phyloP scores from a whole-genome alignment of 2,329 filamentous ascomycete species.

The Dendryphion nanum region DNA sequence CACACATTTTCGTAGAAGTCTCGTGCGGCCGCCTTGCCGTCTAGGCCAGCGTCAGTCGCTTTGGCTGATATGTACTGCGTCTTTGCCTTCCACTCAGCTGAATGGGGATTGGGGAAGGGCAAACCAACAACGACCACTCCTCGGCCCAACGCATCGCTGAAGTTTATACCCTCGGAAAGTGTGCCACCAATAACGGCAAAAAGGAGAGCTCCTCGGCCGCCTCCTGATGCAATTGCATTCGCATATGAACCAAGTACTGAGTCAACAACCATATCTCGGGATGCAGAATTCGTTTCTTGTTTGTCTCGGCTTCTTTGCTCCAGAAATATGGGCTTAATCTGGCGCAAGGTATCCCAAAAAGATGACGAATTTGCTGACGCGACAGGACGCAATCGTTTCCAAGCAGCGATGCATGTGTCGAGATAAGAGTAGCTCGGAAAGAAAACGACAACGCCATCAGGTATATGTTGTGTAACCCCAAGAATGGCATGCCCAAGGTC shows the following conservation, averaged over 20 bases:
- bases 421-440: conserved; percentile 95
- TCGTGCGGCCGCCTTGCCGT: conserved; percentile 54
- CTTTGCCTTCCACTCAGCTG: conserved; percentile 90
- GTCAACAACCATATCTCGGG: conserved; percentile 57
- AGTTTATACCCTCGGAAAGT: conserved; percentile 97
- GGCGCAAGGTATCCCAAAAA: conserved; percentile 57
- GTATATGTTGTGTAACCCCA: conserved; percentile 69
- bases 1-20: conserved; percentile 93
- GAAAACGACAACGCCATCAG: conserved; percentile 89
- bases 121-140: conserved; percentile 90
- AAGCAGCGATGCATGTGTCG: conserved; percentile 59
- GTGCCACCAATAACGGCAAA: conserved; percentile 92
- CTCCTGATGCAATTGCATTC: conserved; percentile 55
- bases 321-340: conserved; percentile 55
- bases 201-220: conserved; percentile 69
- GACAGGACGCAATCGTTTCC: conserved; percentile 33
- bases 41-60: conserved; percentile 37
- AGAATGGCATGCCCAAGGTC: conserved; percentile 74
- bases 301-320: conserved; percentile 34
- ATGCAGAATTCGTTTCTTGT: conserved; percentile 49
- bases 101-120: conserved; percentile 87
- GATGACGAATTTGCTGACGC: conserved; percentile 6
- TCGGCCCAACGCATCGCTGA: conserved; percentile 84
- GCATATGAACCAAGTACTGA: conserved; percentile 73
- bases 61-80: conserved; percentile 78